phyloP scores from a whole-genome alignment of 2,329 filamentous ascomycete genomes.

The Dryadomyces quercus-mongolicae region DNA sequence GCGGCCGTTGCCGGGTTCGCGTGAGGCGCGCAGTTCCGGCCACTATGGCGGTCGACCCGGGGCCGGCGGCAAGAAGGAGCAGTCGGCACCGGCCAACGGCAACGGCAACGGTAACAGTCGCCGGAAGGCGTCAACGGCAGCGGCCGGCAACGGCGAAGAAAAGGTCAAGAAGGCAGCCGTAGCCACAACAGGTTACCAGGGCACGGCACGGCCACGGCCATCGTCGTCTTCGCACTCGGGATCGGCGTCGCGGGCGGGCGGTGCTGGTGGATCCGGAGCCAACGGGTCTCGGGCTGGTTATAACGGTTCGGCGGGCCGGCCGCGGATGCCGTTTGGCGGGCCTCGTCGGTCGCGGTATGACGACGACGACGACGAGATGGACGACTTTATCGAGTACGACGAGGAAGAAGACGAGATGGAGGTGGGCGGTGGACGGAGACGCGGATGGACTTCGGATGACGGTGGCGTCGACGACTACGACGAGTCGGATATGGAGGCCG shows the following conservation, averaged over 20 bases:
- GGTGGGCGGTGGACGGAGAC: not conserved
- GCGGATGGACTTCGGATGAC: constrained; percentile 11
- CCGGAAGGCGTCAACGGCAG: constrained; percentile 25
- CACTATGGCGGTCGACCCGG: too few relatives aligned
- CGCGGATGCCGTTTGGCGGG: constrained; percentile 7
- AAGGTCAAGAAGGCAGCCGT: constrained; percentile 38
- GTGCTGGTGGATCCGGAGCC: not conserved
- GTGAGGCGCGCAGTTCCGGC: not conserved
- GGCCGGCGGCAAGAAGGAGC: too few relatives aligned
- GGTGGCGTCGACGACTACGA: constrained; percentile 33
- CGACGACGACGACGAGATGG: constrained; percentile 48
- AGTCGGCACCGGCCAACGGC: not conserved
- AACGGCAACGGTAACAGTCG: too few relatives aligned
- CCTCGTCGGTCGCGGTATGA: constrained; percentile 33
- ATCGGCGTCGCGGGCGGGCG: not conserved
- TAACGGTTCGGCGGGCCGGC: not conserved
- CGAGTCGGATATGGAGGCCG: constrained; percentile 71
- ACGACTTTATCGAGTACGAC: constrained; percentile 51
- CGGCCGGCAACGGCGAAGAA: constrained; percentile 42
- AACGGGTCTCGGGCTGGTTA: not conserved
- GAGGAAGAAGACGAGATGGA: constrained; percentile 36
- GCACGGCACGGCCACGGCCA: constrained; percentile 49
- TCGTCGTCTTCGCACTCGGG: constrained; percentile 23
- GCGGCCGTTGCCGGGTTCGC: not conserved
- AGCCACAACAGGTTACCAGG: constrained; percentile 54